phyloP scores from a whole-genome alignment of 108 stramenopile species.

The Nannochloropsis granulata region DNA sequence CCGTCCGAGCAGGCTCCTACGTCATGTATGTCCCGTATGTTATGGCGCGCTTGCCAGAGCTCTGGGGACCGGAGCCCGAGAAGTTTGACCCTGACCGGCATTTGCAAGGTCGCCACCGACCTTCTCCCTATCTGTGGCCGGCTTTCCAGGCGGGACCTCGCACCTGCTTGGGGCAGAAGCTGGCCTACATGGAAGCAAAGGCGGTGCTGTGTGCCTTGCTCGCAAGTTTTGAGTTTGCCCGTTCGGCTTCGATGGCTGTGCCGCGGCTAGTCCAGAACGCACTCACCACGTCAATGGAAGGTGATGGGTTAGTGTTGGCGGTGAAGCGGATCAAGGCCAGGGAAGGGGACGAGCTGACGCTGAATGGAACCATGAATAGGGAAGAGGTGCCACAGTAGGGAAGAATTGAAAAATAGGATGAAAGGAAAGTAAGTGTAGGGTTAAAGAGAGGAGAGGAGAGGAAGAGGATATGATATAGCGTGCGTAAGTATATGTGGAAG shows the following conservation, averaged over 20 bases:
- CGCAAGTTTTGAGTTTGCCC: neutral
- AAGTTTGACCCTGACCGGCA: conserved; percentile 41
- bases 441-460: neutral
- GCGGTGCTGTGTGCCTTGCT: neutral
- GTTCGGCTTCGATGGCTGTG: neutral
- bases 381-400: neutral
- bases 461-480: too few relatives aligned
- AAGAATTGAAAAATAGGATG: neutral
- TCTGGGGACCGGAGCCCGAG: conserved; percentile 32
- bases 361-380: neutral
- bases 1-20: conserved; percentile 18
- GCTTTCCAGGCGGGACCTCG: conserved; percentile 17
- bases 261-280: neutral
- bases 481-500: too few relatives aligned
- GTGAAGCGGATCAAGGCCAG: neutral
- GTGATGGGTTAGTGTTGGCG: neutral
- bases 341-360: neutral
- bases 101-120: conserved; percentile 1
- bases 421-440: neutral
- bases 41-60: conserved; percentile 22
- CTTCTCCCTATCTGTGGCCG: conserved; percentile 4
- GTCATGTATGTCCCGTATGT: conserved; percentile 28
- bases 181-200: conserved; percentile 1
- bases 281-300: neutral
- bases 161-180: conserved; percentile 5